Evolutionary conservation across 176 grass and related monocot species (phyloP).

Genomic region (Calamus simplicifolius): DNA sequence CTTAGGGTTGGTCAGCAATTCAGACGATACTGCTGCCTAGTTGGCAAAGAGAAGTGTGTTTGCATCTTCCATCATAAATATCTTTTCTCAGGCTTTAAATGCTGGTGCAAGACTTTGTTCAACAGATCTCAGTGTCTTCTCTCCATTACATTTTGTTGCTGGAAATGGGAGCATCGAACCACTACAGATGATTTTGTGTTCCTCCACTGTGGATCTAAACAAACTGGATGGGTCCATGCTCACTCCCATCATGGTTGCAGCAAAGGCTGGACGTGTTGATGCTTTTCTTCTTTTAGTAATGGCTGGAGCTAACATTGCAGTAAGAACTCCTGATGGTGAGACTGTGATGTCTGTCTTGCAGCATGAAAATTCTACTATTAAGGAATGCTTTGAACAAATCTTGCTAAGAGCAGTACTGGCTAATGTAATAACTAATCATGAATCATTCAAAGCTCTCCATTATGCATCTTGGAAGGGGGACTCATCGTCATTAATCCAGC

Average conservation of each 20-base stretch:
- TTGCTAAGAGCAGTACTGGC: constrained; percentile 35
- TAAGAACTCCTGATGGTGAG: constrained; percentile 24
- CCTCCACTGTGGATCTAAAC: constrained; percentile 36
- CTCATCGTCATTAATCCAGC: constrained; percentile 30
- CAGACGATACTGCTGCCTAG: constrained; percentile 30
- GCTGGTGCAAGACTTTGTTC: constrained; percentile 25
- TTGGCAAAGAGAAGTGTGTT: constrained; percentile 36
- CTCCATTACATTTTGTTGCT: constrained; percentile 45
- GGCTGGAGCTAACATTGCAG: constrained; percentile 50
- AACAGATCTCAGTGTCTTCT: constrained; percentile 35
- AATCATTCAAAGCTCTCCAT: constrained; percentile 39
- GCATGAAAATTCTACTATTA: constrained; percentile 24
- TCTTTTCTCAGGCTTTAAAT: constrained; percentile 35
- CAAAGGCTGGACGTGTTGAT: constrained; percentile 27
- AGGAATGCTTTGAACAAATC: constrained; percentile 46
- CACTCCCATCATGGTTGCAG: constrained; percentile 47
- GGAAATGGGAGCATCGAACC: constrained; percentile 29
- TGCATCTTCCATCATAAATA: constrained; percentile 27
- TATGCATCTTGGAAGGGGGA: constrained; percentile 46
- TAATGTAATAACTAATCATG: constrained; percentile 19
- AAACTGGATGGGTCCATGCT: constrained; percentile 41
- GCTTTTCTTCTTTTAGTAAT: constrained; percentile 52
- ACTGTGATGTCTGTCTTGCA: constrained; percentile 29
- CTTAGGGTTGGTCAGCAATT: constrained; percentile 31
- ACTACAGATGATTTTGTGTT: constrained; percentile 47